phyloP scores from a whole-genome alignment of 1,284 basidiomycete species.

The Fomitiporia mediterranea region DNA sequence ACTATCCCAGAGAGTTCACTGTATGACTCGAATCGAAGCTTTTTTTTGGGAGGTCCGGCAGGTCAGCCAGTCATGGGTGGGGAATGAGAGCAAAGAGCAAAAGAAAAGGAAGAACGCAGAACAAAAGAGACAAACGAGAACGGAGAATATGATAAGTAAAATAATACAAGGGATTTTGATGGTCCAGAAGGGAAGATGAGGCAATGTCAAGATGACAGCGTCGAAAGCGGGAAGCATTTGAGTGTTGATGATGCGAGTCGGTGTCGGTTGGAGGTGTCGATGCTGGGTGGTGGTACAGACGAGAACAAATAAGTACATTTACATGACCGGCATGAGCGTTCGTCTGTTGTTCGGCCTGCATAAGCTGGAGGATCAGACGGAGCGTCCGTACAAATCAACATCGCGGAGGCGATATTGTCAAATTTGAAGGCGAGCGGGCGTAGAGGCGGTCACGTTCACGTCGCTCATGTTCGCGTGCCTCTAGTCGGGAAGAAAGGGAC shows the following conservation, averaged over 20 bases:
- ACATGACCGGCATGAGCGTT: conserved; percentile 4
- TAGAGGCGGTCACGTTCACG: background rate
- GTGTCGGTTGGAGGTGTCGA: background rate
- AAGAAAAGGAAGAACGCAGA: background rate
- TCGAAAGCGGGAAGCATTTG: background rate
- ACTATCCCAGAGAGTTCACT: conserved; percentile 1
- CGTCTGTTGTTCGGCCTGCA: background rate
- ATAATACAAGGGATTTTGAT: conserved; percentile 7
- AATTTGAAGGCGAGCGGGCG: background rate
- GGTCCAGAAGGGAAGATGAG: background rate
- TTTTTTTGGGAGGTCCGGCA: background rate
- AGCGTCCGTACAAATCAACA: background rate
- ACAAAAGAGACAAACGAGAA: background rate
- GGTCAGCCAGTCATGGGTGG: background rate
- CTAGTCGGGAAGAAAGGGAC: background rate
- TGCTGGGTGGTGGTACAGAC: conserved; percentile 1
- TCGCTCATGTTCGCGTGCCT: background rate
- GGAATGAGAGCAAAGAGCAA: background rate
- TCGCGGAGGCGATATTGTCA: background rate
- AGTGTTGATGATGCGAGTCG: conserved; percentile 6
- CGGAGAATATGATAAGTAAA: conserved; percentile 5
- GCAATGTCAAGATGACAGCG: too few species aligned
- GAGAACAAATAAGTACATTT: conserved; percentile 1
- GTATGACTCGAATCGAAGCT: conserved; percentile 5
- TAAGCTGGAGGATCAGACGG: background rate